These are phyloP conservation scores for Diospyros lotus DNA, from an alignment of 148 eudicot species.

Conservation along the genomic window DNA sequence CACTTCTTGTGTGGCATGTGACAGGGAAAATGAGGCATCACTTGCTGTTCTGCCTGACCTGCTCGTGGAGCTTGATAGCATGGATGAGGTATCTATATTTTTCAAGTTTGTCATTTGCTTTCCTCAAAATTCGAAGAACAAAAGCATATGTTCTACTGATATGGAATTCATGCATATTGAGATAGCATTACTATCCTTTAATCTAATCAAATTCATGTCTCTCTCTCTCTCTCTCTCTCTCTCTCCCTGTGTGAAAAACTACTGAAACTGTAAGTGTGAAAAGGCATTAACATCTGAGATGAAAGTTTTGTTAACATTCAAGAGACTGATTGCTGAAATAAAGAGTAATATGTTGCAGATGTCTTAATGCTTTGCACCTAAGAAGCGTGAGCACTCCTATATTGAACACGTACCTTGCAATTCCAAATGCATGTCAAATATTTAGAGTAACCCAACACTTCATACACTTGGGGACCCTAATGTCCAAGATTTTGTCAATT, in stretches of 20 bases:
- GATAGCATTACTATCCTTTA: background rate
- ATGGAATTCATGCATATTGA: background rate
- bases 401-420: too few species aligned
- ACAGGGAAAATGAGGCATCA: conserved; percentile 97
- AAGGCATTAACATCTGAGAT: background rate
- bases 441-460: too few species aligned
- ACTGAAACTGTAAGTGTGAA: background rate
- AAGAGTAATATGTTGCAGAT: background rate
- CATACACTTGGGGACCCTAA: too few species aligned
- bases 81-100: conserved; percentile 61
- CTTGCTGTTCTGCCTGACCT: conserved; percentile 95
- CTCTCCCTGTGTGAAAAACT: background rate
- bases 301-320: background rate
- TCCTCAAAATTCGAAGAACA: background rate
- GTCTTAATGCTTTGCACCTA: background rate
- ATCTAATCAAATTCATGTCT: background rate
- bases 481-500: too few species aligned
- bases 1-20: background rate
- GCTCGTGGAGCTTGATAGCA: conserved; percentile 78
- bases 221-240: background rate
- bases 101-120: background rate
- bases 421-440: too few species aligned
- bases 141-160: too few species aligned
- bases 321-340: background rate
- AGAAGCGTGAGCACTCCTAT: too few species aligned